Evolutionary conservation across 768 basidiomycete genomes (phyloP), one percentile per base, ranked within the genome.

Genomic region (Kondoa malvinella): DNA sequence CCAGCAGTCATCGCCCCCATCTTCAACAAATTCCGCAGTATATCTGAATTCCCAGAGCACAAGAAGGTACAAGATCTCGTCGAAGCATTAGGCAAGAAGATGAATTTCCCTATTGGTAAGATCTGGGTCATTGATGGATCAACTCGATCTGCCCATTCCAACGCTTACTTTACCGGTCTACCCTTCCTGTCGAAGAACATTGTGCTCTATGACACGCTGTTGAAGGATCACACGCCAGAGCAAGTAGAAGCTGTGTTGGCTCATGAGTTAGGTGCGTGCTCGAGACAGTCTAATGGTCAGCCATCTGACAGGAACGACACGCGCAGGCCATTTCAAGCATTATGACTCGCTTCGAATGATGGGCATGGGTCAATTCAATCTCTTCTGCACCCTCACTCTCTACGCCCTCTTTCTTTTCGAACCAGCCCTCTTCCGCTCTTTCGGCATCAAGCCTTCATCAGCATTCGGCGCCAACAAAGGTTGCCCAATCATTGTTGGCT

Each of bases 241-340:
- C 90, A 96, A 77, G 90, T 99, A 31, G 94, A 96, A 73, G 94
- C 95, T 33, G 91, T 99, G n/a, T 83, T 96, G 57, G 91, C 91
- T 0, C 92, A 97, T 77, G 92, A 96, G 73, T 86, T 96, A 34
- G 94, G 94, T 0, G 94, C 97, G 79, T 97, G 94, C 92, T 89
- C 72, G 94, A 97, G 80, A 69, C 71, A 50, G 62, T 68, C 15
- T 30, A 56, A 8, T 31, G 25, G 30, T 14, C 58, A 14, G 14
- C 25, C 25, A 25, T 4, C 58, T 60, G 58, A 4, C 12, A 25
- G 12, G 30, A 8, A 29, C 8, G 8, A 8, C 14, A 14, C 58
- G 30, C 26, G 26, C 58, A 2, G 62, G 32, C 14, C 89, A 91
- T 0, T 86, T 86, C 69, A 91, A 95, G 76, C 82, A 60, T 29